Conservation (phyloP, 2,329 filamentous ascomycete genomes). For the Diaporthe vaccinii region DNA sequence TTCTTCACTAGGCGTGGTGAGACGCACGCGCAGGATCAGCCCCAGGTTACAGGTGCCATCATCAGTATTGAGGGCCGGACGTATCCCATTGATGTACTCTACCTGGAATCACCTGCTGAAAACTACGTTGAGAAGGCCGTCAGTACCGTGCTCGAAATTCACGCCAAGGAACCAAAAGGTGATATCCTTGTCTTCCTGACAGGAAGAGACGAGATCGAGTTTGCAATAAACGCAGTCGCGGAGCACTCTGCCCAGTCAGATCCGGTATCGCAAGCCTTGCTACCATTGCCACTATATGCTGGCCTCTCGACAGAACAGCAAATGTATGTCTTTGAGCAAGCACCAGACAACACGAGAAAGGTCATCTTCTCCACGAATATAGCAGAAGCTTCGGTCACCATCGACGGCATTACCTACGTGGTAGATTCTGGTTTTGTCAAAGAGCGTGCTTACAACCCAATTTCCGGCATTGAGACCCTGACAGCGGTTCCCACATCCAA, state of each 20-base stretch:
- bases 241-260: constrained; percentile 77
- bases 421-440: constrained; percentile 94
- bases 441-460: constrained; percentile 85
- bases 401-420: constrained; percentile 91
- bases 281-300: constrained; percentile 87
- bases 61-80: constrained; percentile 89
- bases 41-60: constrained; percentile 67
- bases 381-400: constrained; percentile 94
- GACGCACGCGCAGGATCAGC: constrained; percentile 49
- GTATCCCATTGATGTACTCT: constrained; percentile 90
- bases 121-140: constrained; percentile 89
- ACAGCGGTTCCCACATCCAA: constrained; percentile 87
- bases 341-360: constrained; percentile 86
- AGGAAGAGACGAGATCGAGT: constrained; percentile 92
- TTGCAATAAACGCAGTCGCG: constrained; percentile 81
- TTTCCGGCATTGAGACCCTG: constrained; percentile 88
- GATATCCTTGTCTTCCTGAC: constrained; percentile 94
- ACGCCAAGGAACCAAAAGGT: constrained; percentile 82
- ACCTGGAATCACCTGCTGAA: constrained; percentile 81
- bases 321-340: constrained; percentile 92
- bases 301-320: constrained; percentile 92
- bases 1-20: constrained; percentile 75
- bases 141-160: constrained; percentile 88
- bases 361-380: constrained; percentile 96
- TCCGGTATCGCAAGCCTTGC: constrained; percentile 69